Evolutionary conservation across 2,329 filamentous ascomycete species (phyloP), one percentile per base, ranked within the genome.

Genomic region (Cadophora sp.): DNA sequence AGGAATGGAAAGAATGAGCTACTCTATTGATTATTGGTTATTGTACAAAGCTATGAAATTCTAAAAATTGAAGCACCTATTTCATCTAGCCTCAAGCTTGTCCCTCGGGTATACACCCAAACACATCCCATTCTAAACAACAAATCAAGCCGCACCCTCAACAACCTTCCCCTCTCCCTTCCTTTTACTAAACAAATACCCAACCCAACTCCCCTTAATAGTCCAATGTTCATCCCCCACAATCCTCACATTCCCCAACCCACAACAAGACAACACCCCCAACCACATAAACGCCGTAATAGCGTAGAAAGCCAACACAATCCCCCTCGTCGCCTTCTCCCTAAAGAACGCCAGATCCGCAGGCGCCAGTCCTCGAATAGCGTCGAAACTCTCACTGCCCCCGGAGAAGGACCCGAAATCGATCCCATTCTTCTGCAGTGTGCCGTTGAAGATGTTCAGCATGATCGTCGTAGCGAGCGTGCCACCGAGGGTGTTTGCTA

Each of bases 361-460:
- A 1, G 74, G 53, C 0, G 81, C 77, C 8, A 83, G 72, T 2
- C 72, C 66, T 11, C 71, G 66, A 45, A 84, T 79, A 3, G 73
- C 73, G 14, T 77, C 71, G 1, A 85, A 77, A 62, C 27, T 79
- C 66, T 61, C 78, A 69, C 58, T 79, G 71, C 62, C 80, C 6
- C n/a, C n/a, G 9, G 16, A 8, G 5, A 47, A 41, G 13, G 51
- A 50, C 18, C 47, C 56, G 24, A 66, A 51, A 13, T n/a, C 39
- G 16, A 69, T 20, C n/a, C 67, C 59, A 7, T 22, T 22, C 7
- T 65, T 51, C 7, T 45, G 50, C 8, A 70, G 27, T 4, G 76
- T 79, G 68, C 91, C 91, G 73, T 90, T 90, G 76, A 91, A 91
- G 1, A 91, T 88, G 9, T 85, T 83, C 16, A 87, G 84, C 89